Conservation (phyloP, 495 filamentous ascomycete genomes). For the Tuber microsphaerosporum region DNA sequence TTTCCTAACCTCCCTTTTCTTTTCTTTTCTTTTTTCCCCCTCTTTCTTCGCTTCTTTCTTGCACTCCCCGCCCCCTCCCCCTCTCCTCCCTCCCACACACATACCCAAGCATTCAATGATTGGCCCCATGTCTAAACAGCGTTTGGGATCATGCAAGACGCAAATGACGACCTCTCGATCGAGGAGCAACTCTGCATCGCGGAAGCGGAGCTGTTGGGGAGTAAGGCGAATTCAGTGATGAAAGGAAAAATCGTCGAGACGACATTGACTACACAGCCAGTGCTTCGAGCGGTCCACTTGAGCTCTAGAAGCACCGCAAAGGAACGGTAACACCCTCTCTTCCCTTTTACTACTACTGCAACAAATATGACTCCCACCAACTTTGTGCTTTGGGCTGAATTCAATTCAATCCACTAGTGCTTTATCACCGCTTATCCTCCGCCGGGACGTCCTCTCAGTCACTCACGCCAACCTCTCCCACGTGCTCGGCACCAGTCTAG, state of each 20-base stretch:
- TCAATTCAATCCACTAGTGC: constrained; percentile 14
- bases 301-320: constrained; percentile 24
- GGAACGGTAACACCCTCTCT: constrained; percentile 24
- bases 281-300: constrained; percentile 34
- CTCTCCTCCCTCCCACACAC: not conserved
- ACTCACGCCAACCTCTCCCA: constrained; percentile 40
- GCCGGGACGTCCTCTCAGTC: constrained; percentile 36
- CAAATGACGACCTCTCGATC: constrained; percentile 12
- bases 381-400: constrained; percentile 13
- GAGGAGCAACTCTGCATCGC: constrained; percentile 11
- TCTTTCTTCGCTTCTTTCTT: constrained; percentile 10
- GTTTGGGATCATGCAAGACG: constrained; percentile 3
- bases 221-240: constrained; percentile 32
- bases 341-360: not conserved
- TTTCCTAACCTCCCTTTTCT: not conserved
- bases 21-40: constrained; percentile 14
- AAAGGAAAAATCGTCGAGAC: constrained; percentile 37
- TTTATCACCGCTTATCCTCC: constrained; percentile 33
- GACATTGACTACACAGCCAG: constrained; percentile 36
- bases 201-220: constrained; percentile 30
- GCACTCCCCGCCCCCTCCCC: not conserved
- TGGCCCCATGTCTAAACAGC: not conserved
- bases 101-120: not conserved
- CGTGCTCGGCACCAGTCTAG: constrained; percentile 20
- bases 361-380: constrained; percentile 7